A percentile compares a stretch with the other conserved stretches of the same genome.
These are phyloP conservation scores for Rubroboletus satanas DNA, from an alignment of 768 basidiomycete genomes.

Conservation along the genomic window DNA sequence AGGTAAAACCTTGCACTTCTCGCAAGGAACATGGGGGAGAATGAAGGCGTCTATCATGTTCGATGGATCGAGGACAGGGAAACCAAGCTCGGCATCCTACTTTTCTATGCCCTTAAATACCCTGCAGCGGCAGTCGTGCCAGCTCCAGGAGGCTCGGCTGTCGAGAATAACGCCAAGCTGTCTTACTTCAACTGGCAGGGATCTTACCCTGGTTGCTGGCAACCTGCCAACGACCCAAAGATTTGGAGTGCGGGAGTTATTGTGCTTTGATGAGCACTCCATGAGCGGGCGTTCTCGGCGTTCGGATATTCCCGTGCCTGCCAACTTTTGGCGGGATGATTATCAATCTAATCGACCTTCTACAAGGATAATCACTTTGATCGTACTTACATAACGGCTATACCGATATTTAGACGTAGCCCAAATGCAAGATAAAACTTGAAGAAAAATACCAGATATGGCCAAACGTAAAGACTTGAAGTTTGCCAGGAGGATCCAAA, in stretches of 20 bases:
- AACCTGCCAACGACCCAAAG: not conserved
- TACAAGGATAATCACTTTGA: too few relatives aligned
- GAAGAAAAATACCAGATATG: too few relatives aligned
- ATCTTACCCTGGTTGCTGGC: not conserved
- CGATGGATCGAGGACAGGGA: too few relatives aligned
- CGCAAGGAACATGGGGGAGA: not conserved
- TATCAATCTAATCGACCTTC: too few relatives aligned
- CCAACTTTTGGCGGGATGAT: not conserved
- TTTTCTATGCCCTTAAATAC: not conserved
- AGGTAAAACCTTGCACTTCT: not conserved
- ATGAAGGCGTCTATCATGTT: not conserved
- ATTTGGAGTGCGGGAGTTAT: constrained; percentile 1
- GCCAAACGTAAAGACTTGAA: too few relatives aligned
- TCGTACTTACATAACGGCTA: too few relatives aligned
- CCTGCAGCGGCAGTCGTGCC: not conserved
- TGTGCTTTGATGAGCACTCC: not conserved
- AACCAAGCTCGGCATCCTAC: not conserved
- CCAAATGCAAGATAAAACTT: too few relatives aligned
- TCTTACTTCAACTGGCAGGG: not conserved
- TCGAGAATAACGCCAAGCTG: not conserved
- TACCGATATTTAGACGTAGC: too few relatives aligned
- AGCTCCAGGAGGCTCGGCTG: not conserved
- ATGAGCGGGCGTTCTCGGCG: not conserved
- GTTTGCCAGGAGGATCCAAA: too few relatives aligned
- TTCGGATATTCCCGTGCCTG: not conserved